phyloP scores from a whole-genome alignment of 2,329 filamentous ascomycete genomes.

The Aureobasidium leucospermi region DNA sequence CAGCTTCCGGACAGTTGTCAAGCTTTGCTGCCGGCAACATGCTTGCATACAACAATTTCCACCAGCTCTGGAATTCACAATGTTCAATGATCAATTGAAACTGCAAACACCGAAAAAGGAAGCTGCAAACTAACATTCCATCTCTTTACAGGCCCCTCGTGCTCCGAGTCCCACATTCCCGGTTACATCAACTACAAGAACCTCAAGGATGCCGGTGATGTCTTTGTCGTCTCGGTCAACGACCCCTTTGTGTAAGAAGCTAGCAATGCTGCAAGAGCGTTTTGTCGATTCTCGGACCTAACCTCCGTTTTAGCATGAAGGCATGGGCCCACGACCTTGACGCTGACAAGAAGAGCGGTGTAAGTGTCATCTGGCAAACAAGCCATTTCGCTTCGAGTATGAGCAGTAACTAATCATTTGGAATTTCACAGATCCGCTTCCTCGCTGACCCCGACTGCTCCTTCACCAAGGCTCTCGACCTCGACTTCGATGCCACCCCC shows the following conservation, averaged over 20 bases:
- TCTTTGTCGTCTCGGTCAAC: slow-evolving; percentile 89
- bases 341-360: slow-evolving; percentile 61
- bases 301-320: slow-evolving; percentile 59
- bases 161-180: slow-evolving; percentile 68
- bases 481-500: slow-evolving; percentile 69
- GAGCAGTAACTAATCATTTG: too few relatives aligned
- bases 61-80: neutral
- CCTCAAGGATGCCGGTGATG: slow-evolving; percentile 70
- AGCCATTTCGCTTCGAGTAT: too few relatives aligned
- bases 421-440: slow-evolving; percentile 64
- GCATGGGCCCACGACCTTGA: slow-evolving; percentile 78
- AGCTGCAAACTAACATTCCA: neutral
- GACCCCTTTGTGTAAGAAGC: slow-evolving; percentile 75
- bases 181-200: slow-evolving; percentile 76
- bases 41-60: neutral
- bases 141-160: slow-evolving; percentile 43
- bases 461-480: slow-evolving; percentile 77
- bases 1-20: neutral
- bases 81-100: neutral
- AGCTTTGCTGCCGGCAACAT: too few relatives aligned
- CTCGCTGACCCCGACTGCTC: slow-evolving; percentile 70
- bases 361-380: neutral
- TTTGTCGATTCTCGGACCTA: neutral
- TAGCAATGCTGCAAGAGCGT: neutral
- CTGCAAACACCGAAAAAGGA: neutral